A percentile compares a stretch with the other conserved stretches of the same genome.
Conservation (phyloP, 2,329 filamentous ascomycete genomes). For the Trichoderma simmonsii region DNA sequence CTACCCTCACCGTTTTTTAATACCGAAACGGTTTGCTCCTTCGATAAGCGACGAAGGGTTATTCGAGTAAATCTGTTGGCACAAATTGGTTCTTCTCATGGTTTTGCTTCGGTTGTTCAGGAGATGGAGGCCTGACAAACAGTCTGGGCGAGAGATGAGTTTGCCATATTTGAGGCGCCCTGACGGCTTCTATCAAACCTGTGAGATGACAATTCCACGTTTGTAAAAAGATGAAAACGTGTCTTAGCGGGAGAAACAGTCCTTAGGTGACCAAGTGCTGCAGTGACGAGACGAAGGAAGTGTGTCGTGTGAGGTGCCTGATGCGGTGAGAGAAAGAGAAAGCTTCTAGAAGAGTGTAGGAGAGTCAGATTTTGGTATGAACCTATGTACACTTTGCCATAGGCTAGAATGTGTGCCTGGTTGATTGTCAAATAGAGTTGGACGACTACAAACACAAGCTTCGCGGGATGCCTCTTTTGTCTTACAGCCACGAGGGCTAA, state of each 20-base stretch:
- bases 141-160: neutral
- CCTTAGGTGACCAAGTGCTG: neutral
- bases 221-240: neutral
- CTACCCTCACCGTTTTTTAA: conserved; percentile 4
- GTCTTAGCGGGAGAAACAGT: neutral
- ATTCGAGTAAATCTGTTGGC: neutral
- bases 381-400: neutral
- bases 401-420: neutral
- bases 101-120: neutral
- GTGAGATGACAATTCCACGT: conserved; percentile 5
- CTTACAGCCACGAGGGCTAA: neutral
- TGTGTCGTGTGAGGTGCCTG: neutral
- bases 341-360: neutral
- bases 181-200: neutral
- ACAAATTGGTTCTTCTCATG: neutral
- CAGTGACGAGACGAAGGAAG: neutral
- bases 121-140: neutral
- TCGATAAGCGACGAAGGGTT: neutral
- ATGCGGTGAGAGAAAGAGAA: neutral
- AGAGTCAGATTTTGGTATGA: neutral
- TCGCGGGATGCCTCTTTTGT: neutral
- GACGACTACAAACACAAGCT: conserved; percentile 4
- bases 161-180: neutral
- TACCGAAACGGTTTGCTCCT: neutral
- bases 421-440: neutral